Percentiles rank a stretch among this genome's conserved stretches.
Conservation (phyloP, 2,329 filamentous ascomycete species). For the Aschersonia sp. region DNA sequence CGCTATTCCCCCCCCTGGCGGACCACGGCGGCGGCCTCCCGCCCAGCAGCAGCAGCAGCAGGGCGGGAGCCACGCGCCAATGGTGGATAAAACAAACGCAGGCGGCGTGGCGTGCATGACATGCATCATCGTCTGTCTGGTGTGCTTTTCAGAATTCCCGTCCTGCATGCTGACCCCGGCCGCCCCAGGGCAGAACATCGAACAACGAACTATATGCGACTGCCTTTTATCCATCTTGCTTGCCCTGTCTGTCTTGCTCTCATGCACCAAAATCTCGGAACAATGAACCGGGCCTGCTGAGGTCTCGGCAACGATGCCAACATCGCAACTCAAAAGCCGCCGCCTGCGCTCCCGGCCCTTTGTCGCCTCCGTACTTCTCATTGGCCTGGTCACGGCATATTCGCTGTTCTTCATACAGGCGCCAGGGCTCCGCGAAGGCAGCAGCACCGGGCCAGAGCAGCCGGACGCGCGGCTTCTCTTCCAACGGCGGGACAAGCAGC, state of each 20-base stretch:
- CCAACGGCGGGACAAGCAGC: slow-evolving; percentile 13
- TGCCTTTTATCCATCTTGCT: background rate
- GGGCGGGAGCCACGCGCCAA: too few species aligned
- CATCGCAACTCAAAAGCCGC: slow-evolving; percentile 13
- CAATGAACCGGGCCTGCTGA: slow-evolving; percentile 5
- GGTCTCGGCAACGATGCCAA: slow-evolving; percentile 7
- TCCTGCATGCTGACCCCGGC: too few species aligned
- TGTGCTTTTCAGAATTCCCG: too few species aligned
- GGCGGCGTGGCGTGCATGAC: too few species aligned
- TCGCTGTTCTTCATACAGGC: slow-evolving; percentile 19
- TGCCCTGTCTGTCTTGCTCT: background rate
- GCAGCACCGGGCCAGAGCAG: background rate
- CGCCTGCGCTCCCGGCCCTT: slow-evolving; percentile 33
- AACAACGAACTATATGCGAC: too few species aligned
- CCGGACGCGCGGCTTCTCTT: slow-evolving; percentile 3
- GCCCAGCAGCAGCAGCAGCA: too few species aligned
- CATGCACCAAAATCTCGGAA: background rate
- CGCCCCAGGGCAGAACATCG: too few species aligned
- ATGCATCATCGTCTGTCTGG: too few species aligned
- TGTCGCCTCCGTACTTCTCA: slow-evolving; percentile 29
- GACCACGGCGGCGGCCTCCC: too few species aligned
- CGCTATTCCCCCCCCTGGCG: too few species aligned
- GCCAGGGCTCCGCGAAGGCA: too few species aligned
- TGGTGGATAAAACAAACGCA: too few species aligned
- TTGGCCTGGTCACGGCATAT: slow-evolving; percentile 30